These are phyloP conservation scores for Gnomoniopsis sp. DNA, from an alignment of 2,329 filamentous ascomycete genomes.

Conservation along the genomic window DNA sequence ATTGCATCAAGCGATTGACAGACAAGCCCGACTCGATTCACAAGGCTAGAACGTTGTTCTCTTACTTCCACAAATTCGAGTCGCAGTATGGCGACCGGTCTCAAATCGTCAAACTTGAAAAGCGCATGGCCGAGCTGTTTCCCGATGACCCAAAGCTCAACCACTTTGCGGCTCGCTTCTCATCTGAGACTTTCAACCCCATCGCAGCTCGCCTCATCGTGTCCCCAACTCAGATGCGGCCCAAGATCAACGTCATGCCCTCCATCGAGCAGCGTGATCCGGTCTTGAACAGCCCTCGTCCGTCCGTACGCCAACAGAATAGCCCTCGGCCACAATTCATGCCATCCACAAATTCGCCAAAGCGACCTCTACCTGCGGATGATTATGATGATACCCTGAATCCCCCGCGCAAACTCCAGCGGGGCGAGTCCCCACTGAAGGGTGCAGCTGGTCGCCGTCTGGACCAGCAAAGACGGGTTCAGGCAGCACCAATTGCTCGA, in stretches of 20 bases:
- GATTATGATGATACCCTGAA: slow-evolving; percentile 67
- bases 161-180: slow-evolving; percentile 75
- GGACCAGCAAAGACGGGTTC: slow-evolving; percentile 69
- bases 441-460: slow-evolving; percentile 81
- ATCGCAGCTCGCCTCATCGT: slow-evolving; percentile 78
- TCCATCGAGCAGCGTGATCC: slow-evolving; percentile 51
- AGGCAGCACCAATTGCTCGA: slow-evolving; percentile 67
- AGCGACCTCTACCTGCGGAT: slow-evolving; percentile 60
- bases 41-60: slow-evolving; percentile 81
- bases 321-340: slow-evolving; percentile 48
- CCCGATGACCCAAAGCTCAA: slow-evolving; percentile 77
- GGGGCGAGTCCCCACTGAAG: slow-evolving; percentile 91
- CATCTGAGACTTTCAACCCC: slow-evolving; percentile 73
- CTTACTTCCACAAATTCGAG: slow-evolving; percentile 94
- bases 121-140: slow-evolving; percentile 90
- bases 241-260: slow-evolving; percentile 52
- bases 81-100: slow-evolving; percentile 89
- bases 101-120: slow-evolving; percentile 87
- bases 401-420: slow-evolving; percentile 79
- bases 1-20: slow-evolving; percentile 78
- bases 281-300: slow-evolving; percentile 41
- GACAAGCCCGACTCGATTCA: slow-evolving; percentile 69
- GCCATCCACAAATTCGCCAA: slow-evolving; percentile 51
- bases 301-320: slow-evolving; percentile 26
- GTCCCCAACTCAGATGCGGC: slow-evolving; percentile 76